A percentile compares a stretch with the other conserved stretches of the same genome.
Evolutionary conservation across 352 stramenopile species (phyloP).

Genomic region (Phytopythium chamaehyphon): DNA sequence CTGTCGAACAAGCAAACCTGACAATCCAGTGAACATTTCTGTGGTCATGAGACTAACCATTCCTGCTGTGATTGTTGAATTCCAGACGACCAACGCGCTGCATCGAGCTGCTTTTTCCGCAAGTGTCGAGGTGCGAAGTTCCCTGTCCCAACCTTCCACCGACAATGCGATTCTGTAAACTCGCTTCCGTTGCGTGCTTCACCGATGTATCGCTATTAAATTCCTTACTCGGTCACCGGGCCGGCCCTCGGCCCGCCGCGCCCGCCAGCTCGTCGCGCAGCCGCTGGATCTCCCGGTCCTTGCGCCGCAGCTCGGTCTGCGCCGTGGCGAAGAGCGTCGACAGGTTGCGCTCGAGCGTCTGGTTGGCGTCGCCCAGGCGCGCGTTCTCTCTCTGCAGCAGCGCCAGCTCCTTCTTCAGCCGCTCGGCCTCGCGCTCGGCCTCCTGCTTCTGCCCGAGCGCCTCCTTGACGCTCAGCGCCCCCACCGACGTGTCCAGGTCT

Average conservation of each 20-base stretch:
- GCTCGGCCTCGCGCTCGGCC: constrained; percentile 47
- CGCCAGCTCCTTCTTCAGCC: constrained; percentile 50
- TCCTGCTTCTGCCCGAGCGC: constrained; percentile 46
- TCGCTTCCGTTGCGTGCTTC: no score
- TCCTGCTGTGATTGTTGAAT: no score
- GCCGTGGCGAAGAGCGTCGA: constrained; percentile 71
- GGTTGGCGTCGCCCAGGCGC: constrained; percentile 50
- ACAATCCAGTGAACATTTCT: no score
- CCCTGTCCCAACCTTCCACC: no score
- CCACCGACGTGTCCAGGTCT: constrained; percentile 78
- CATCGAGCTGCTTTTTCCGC: no score
- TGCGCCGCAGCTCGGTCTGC: constrained; percentile 70
- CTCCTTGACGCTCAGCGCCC: constrained; percentile 62
- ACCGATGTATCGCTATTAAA: no score
- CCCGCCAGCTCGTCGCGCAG: constrained; percentile 47
- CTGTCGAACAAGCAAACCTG: no score
- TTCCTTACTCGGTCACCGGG: background rate
- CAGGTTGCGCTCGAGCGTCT: constrained; percentile 65
- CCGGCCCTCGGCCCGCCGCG: background rate
- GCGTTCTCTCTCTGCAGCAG: constrained; percentile 62
- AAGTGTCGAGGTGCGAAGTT: no score
- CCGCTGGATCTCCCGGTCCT: constrained; percentile 73
- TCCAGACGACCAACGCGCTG: no score
- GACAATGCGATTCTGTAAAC: no score
- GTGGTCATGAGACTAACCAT: no score